Conservation (phyloP, 352 stramenopile species). For the Pythium rishiriense region DNA sequence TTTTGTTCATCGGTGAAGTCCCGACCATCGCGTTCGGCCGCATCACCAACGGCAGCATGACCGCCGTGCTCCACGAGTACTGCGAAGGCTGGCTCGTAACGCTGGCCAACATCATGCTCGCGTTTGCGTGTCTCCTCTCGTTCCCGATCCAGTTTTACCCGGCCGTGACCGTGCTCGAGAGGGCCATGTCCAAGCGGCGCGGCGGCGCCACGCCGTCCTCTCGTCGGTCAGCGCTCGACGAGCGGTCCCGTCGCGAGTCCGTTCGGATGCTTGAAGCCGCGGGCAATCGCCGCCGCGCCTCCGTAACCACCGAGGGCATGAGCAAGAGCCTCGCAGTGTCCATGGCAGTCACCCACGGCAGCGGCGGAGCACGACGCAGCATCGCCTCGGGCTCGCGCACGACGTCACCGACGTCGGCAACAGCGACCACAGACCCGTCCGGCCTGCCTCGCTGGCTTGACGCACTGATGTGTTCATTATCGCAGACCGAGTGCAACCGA, state of each 20-base stretch:
- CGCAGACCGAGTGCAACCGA: constrained; percentile 77
- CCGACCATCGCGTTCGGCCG: constrained; percentile 66
- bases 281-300: constrained; percentile 33
- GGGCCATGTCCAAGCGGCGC: constrained; percentile 47
- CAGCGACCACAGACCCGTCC: neutral
- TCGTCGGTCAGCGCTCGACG: constrained; percentile 34
- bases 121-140: constrained; percentile 71
- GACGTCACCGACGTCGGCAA: neutral
- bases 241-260: constrained; percentile 18
- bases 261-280: constrained; percentile 31
- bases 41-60: constrained; percentile 82
- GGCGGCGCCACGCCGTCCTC: neutral
- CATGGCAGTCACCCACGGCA: neutral
- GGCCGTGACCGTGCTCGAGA: constrained; percentile 71
- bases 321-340: constrained; percentile 20
- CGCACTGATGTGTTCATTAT: constrained; percentile 47
- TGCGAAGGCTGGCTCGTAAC: constrained; percentile 69
- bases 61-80: constrained; percentile 69
- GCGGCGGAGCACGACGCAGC: neutral
- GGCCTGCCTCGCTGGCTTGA: constrained; percentile 38
- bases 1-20: constrained; percentile 70
- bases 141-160: constrained; percentile 86
- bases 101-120: constrained; percentile 65
- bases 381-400: neutral
- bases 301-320: constrained; percentile 29